Percentiles rank a stretch among this genome's conserved stretches.
phyloP scores from a whole-genome alignment of 495 filamentous ascomycete species.

The Cercophora sp. region DNA sequence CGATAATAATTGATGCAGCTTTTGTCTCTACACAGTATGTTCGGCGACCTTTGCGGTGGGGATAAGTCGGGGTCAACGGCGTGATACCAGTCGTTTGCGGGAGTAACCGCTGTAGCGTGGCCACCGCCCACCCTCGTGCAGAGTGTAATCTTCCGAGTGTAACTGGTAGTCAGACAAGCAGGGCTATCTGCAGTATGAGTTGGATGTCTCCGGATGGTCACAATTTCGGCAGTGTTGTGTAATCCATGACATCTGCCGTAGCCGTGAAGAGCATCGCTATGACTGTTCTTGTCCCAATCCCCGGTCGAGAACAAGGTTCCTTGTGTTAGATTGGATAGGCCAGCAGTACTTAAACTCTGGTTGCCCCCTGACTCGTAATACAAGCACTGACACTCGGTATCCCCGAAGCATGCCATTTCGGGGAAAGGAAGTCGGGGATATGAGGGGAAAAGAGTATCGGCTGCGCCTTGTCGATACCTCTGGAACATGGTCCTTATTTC shows the following conservation, averaged over 20 bases:
- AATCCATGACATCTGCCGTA: not conserved
- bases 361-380: slow-evolving; percentile 14
- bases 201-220: slow-evolving; percentile 4
- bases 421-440: slow-evolving; percentile 9
- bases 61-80: slow-evolving; percentile 20
- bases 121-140: not conserved
- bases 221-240: not conserved
- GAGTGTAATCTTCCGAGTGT: slow-evolving; percentile 14
- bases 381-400: slow-evolving; percentile 12
- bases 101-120: slow-evolving; percentile 7
- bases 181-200: not conserved
- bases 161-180: slow-evolving; percentile 5
- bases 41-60: slow-evolving; percentile 2
- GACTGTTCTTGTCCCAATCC: no score
- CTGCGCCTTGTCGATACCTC: slow-evolving; percentile 18
- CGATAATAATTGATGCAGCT: slow-evolving; percentile 15
- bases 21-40: slow-evolving; percentile 8
- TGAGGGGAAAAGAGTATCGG: slow-evolving; percentile 13
- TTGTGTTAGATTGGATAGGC: slow-evolving; percentile 3
- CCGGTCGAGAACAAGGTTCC: slow-evolving; percentile 4
- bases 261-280: not conserved
- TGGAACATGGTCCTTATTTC: slow-evolving; percentile 19
- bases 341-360: slow-evolving; percentile 1
- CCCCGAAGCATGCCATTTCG: slow-evolving; percentile 19
- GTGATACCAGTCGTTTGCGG: slow-evolving; percentile 17